These are phyloP conservation scores for Xerocomellus amylosporus DNA, from an alignment of 768 basidiomycete species.

Conservation along the genomic window DNA sequence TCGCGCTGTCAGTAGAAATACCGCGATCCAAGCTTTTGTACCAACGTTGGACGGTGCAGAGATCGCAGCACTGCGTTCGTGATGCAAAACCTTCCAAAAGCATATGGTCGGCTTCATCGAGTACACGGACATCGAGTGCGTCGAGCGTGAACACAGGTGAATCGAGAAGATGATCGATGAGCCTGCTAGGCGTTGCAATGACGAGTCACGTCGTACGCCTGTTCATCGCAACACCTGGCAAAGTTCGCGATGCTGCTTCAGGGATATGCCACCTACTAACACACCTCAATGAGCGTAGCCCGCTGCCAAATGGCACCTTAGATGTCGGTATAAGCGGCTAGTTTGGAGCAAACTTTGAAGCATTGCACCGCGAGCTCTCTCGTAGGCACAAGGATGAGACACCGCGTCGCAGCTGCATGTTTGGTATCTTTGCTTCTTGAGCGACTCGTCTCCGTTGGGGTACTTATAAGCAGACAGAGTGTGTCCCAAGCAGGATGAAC, in stretches of 20 bases:
- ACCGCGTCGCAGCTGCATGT: constrained; percentile 81
- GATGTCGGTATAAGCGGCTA: constrained; percentile 86
- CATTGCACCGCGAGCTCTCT: too few relatives aligned
- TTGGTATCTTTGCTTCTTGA: constrained; percentile 30
- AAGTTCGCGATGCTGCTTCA: constrained; percentile 80
- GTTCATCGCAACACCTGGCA: constrained; percentile 65
- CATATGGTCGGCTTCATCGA: constrained; percentile 99
- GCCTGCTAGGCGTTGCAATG: constrained; percentile 94
- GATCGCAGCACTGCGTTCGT: constrained; percentile 54
- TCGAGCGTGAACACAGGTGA: constrained; percentile 92
- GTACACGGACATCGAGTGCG: constrained; percentile 88
- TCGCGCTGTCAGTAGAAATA: constrained; percentile 2
- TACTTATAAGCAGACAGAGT: too few relatives aligned
- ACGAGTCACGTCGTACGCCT: constrained; percentile 43
- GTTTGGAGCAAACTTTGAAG: constrained; percentile 82
- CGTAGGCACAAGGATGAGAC: constrained; percentile 91
- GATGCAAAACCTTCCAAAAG: constrained; percentile 88
- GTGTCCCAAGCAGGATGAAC: too few relatives aligned
- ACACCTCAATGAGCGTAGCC: constrained; percentile 4
- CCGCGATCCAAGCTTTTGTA: background rate
- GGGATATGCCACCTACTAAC: constrained; percentile 85
- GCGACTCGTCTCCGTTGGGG: too few relatives aligned
- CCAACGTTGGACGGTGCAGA: constrained; percentile 44
- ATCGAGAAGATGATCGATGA: constrained; percentile 97
- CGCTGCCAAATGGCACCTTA: constrained; percentile 84